Base-by-base conservation (phyloP, 768 basidiomycete genomes). In the Melanogaster broomeanus region DNA sequence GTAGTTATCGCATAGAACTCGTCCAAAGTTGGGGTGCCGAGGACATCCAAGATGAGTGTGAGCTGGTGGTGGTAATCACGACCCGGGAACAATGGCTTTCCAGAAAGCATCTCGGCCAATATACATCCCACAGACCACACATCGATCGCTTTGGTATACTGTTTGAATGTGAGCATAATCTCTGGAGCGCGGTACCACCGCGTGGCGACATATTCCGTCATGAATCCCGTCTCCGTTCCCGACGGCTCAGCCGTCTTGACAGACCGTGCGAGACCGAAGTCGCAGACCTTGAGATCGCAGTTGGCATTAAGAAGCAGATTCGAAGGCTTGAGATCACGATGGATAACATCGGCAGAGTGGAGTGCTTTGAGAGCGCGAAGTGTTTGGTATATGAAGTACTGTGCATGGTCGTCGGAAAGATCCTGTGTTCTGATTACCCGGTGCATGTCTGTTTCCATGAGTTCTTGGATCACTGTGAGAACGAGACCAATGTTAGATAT, bases 141-240 rank as follows among this genome's bases (percentile, higher is more conserved):
- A 60, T 92, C 90, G 56, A 92, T 90, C n/a, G 90, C 89, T 74
- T 94, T 94, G 45, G 95, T 96, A 74, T 99, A 99, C 68, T 97
- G 90, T 68, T 97, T 96, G 79, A 98, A 98, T 10, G 94, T 97
- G 45, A 99, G 79, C 97, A 99, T 99, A 74, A 99, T 95, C 69
- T 99, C 97, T 0, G 97, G 97, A 0, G 97, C 97, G 33, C 97
- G 85, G 66, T 98, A 99, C 97, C 97, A 99, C 60, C 97, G 79
- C 22, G 97, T 98, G 2, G 97, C 96, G 43, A 99, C 97, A 64
- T 95, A 96, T 84, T 93, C 91, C 2, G 93, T 96, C 93, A 95
- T 93, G 74, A 93, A 94, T 6, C 86, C 86, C 6, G 81, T 90
- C 61, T 90, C 88, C 7, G 88, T 90, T 21, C 88, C 90, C 13